Conservation (phyloP, 257 asterid genomes). For the Solanum sitiens region DNA sequence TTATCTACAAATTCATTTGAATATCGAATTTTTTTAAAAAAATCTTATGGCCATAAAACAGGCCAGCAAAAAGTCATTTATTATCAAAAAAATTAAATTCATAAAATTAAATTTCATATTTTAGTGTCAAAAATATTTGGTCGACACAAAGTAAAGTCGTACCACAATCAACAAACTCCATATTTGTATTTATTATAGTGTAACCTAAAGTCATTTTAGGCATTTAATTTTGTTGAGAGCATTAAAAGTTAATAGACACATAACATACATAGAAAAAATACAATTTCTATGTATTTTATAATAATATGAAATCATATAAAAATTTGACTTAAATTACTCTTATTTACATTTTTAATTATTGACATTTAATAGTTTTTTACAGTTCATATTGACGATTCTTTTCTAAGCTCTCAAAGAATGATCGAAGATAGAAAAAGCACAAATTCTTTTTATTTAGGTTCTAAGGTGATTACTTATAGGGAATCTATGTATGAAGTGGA, state of each 20-base stretch:
- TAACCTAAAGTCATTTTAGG: not conserved
- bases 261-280: not conserved
- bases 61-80: not conserved
- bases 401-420: too few species aligned
- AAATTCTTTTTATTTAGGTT: too few species aligned
- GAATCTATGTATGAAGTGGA: too few species aligned
- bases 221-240: not conserved
- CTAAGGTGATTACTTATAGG: too few species aligned
- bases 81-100: not conserved
- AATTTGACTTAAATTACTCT: too few species aligned
- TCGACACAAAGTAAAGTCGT: not conserved
- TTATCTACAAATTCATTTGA: not conserved
- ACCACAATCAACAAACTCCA: not conserved
- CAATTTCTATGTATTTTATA: too few species aligned
- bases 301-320: too few species aligned
- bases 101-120: not conserved
- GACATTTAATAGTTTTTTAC: too few species aligned
- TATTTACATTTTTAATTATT: too few species aligned
- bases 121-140: not conserved
- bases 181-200: not conserved
- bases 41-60: not conserved
- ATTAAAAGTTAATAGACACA: not conserved
- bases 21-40: too few species aligned
- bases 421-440: accelerated
- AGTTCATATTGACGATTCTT: too few species aligned